Base-by-base conservation (phyloP, 2,329 filamentous ascomycete species). In the Venturia effusa region DNA sequence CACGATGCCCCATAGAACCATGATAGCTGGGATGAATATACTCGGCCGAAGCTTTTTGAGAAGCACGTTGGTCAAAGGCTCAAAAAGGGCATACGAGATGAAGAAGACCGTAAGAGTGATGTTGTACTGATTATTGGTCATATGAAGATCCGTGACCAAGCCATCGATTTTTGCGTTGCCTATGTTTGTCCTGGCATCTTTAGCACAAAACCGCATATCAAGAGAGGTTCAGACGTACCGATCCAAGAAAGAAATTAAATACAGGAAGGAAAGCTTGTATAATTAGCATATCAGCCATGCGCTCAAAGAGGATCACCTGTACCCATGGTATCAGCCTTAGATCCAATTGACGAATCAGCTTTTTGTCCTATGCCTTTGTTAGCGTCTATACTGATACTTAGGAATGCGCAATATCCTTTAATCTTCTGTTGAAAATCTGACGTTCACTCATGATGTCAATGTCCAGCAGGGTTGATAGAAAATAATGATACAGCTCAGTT, bases 11-110 rank as follows among this genome's bases (percentile, higher is more conserved):
- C 88, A 85, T 0, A 82, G 79, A 68, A 83, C 81, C 88, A 96
- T 95, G 71, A 95, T 95, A 39, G 83, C 78, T 1, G 91, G 88
- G 64, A 95, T 85, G 71, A 95, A 96, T 62, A 92, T 76, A 45
- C 87, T 90, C 0, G 92, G 92, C 1, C 85, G 82, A 66, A 90
- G 77, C 22, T 81, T 82, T 76, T 95, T 96, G 65, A 96, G 84
- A 30, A 96, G 75, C 59, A 93, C 79, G 72, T 96, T 95, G 66
- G 89, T 91, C 54, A 92, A 69, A 0, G 86, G 85, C 73, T 94
- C 90, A 67, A 90, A 92, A 40, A 92, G 75, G 1, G 89, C 82
- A 72, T 96, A 96, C 0, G 88, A 91, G 61, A 95, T 81, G 77
- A 95, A 96, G 78, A 96, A 96, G 68, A 66, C 63, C 40, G 88